Evolutionary conservation across 441 rosid genomes (phyloP).

Genomic region (Erysimum cheiri): DNA sequence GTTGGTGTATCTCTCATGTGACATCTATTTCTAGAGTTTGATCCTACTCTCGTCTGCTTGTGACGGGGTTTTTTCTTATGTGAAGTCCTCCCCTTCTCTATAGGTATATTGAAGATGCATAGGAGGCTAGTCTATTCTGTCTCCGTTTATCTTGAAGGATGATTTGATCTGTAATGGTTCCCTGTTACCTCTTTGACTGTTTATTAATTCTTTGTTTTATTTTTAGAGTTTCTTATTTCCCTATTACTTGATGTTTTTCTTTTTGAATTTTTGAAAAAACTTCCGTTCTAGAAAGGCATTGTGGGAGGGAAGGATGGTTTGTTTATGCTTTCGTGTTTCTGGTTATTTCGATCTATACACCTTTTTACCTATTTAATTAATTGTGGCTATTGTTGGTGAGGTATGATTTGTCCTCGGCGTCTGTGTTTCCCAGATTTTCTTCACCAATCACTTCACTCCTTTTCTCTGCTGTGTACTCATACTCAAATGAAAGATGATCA

Average conservation of each 20-base stretch:
- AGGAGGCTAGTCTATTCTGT: background rate
- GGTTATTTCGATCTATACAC: background rate
- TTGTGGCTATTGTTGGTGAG: slow-evolving; percentile 16
- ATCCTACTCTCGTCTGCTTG: background rate
- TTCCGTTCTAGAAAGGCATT: background rate
- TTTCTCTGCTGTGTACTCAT: background rate
- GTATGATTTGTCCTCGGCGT: background rate
- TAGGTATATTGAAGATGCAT: background rate
- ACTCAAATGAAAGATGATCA: background rate
- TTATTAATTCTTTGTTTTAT: background rate
- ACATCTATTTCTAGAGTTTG: background rate
- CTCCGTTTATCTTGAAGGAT: background rate
- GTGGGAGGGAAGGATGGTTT: background rate
- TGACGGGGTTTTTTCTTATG: background rate
- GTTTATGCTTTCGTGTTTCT: background rate
- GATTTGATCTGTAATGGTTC: background rate
- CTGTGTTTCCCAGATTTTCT: slow-evolving; percentile 12
- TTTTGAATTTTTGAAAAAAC: background rate
- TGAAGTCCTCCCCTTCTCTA: background rate
- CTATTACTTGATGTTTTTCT: background rate
- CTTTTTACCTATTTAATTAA: background rate
- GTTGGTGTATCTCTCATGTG: background rate
- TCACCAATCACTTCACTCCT: background rate
- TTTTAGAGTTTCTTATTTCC: background rate
- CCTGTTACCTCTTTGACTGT: background rate